A percentile compares a stretch with the other conserved stretches of the same genome.
phyloP scores from a whole-genome alignment of 768 basidiomycete species.

The Crucibulum laeve region DNA sequence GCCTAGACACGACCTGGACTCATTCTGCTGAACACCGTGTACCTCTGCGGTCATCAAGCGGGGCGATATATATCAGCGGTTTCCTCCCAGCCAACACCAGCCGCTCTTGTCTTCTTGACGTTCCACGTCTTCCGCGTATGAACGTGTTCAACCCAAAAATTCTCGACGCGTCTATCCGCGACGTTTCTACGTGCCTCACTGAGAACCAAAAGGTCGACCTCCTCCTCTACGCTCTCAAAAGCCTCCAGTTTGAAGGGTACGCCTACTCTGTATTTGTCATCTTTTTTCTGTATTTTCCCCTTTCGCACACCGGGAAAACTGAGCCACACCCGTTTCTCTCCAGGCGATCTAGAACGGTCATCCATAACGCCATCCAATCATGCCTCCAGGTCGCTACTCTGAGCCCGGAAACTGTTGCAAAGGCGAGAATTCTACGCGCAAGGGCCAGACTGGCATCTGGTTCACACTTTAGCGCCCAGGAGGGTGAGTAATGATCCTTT shows the following conservation, averaged over 20 bases:
- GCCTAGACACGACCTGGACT: too few relatives aligned
- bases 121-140: slow-evolving; percentile 25
- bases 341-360: slow-evolving; percentile 53
- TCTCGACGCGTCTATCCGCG: slow-evolving; percentile 71
- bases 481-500: slow-evolving; percentile 38
- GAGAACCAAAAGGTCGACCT: slow-evolving; percentile 69
- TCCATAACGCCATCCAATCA: slow-evolving; percentile 75
- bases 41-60: too few relatives aligned
- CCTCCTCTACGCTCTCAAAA: slow-evolving; percentile 77
- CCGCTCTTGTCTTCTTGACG: neutral
- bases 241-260: slow-evolving; percentile 68
- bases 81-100: neutral
- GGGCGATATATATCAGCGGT: too few relatives aligned
- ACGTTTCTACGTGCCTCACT: slow-evolving; percentile 52
- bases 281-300: slow-evolving; percentile 7
- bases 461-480: slow-evolving; percentile 55
- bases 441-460: slow-evolving; percentile 60
- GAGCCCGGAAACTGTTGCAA: slow-evolving; percentile 45
- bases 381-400: slow-evolving; percentile 56
- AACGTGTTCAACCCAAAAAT: slow-evolving; percentile 74
- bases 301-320: neutral
- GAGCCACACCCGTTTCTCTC: neutral
- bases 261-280: slow-evolving; percentile 12
- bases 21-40: too few relatives aligned
- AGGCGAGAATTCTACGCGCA: slow-evolving; percentile 64